These are phyloP conservation scores for Aspergillus sclerotioniger DNA, from an alignment of 495 filamentous ascomycete species.

Conservation along the genomic window DNA sequence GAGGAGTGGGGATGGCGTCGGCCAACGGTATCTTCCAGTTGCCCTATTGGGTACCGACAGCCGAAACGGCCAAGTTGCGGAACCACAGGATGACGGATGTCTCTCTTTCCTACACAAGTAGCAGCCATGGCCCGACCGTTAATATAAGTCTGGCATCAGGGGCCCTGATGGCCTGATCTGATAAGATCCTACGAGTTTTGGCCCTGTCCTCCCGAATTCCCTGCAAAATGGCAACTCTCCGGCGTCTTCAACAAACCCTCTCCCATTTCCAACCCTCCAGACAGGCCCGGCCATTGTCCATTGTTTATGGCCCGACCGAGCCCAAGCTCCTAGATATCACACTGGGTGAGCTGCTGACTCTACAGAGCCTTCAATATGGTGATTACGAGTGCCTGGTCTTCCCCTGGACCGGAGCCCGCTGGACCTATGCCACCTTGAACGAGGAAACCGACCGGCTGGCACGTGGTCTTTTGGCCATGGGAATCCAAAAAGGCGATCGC, in stretches of 20 bases:
- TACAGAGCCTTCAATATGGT: conserved; percentile 60
- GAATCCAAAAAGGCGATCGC: conserved; percentile 61
- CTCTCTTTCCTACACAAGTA: not conserved
- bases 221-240: conserved; percentile 31
- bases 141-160: conserved; percentile 13
- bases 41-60: conserved; percentile 10
- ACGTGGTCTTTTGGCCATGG: conserved; percentile 55
- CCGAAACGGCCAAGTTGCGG: not conserved
- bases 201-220: not conserved
- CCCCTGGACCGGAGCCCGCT: conserved; percentile 63
- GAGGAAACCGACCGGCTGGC: conserved; percentile 59
- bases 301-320: conserved; percentile 59
- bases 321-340: conserved; percentile 60
- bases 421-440: conserved; percentile 64
- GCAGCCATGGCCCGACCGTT: not conserved
- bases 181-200: conserved; percentile 1
- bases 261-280: conserved; percentile 29
- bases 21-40: not conserved
- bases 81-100: not conserved
- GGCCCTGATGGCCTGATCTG: conserved; percentile 5
- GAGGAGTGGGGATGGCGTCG: too few relatives aligned
- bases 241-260: conserved; percentile 40
- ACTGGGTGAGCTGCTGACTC: conserved; percentile 57
- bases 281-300: conserved; percentile 36
- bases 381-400: conserved; percentile 61